phyloP scores from a whole-genome alignment of 1,284 basidiomycete species.

The Meripilus lineatus region DNA sequence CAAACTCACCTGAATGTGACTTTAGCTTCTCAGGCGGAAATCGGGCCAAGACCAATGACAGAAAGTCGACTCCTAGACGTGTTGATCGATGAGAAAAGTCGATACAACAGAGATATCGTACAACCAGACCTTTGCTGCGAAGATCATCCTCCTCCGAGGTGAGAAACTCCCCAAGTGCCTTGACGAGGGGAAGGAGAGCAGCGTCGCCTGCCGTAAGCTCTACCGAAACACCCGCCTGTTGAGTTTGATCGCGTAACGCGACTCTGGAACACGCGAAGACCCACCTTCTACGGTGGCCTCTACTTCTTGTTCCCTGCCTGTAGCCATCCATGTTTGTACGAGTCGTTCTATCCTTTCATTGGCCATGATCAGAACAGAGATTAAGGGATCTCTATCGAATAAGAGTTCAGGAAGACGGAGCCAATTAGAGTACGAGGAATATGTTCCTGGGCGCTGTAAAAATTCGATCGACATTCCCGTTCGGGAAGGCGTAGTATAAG shows the following conservation, averaged over 20 bases:
- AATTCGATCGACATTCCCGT: no score
- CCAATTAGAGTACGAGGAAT: no score
- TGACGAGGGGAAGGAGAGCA: slow-evolving; percentile 81
- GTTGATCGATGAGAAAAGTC: slow-evolving; percentile 6
- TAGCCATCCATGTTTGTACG: slow-evolving; percentile 72
- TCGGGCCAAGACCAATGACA: slow-evolving; percentile 59
- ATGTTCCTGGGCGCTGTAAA: no score
- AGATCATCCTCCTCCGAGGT: slow-evolving; percentile 80
- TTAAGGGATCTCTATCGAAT: no score
- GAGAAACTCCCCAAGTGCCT: slow-evolving; percentile 81
- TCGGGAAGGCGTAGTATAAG: no score
- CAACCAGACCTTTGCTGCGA: slow-evolving; percentile 67
- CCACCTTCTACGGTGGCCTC: slow-evolving; percentile 56
- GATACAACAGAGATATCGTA: neutral
- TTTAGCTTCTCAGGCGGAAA: slow-evolving; percentile 68
- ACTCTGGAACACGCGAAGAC: slow-evolving; percentile 16
- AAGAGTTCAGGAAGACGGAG: no score
- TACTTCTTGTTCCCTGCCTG: slow-evolving; percentile 56
- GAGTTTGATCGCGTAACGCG: slow-evolving; percentile 8
- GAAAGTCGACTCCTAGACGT: slow-evolving; percentile 64
- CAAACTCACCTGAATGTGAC: slow-evolving; percentile 74
- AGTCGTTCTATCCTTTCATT: slow-evolving; percentile 41
- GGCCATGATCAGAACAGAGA: no score
- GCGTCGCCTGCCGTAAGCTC: slow-evolving; percentile 60
- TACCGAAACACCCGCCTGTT: slow-evolving; percentile 27